These are phyloP conservation scores for Puccinia coronata DNA, from an alignment of 1,284 basidiomycete genomes.

Conservation along the genomic window DNA sequence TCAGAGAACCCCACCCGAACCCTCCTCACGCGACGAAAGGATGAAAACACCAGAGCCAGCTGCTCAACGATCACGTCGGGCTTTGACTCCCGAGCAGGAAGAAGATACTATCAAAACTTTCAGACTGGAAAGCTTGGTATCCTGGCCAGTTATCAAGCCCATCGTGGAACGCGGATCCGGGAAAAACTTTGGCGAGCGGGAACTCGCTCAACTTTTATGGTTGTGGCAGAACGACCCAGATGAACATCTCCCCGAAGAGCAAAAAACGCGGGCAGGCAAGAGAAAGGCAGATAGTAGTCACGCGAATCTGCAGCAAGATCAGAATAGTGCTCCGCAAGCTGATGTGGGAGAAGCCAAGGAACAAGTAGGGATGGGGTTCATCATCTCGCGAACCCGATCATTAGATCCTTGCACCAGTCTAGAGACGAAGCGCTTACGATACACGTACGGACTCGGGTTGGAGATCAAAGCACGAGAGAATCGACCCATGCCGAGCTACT, in stretches of 20 bases:
- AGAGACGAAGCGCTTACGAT: not conserved
- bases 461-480: conserved; percentile 30
- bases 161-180: conserved; percentile 39
- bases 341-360: not conserved
- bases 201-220: conserved; percentile 40
- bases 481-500: conserved; percentile 10
- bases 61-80: not conserved
- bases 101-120: conserved; percentile 7
- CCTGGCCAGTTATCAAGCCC: conserved; percentile 30
- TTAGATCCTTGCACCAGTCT: not conserved
- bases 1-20: not conserved
- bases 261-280: not conserved
- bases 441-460: conserved; percentile 19
- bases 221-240: conserved; percentile 40
- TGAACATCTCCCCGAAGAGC: not conserved
- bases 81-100: not conserved
- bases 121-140: conserved; percentile 22
- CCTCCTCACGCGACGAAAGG: not conserved
- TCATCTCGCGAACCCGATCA: conserved; percentile 16
- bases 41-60: conserved; percentile 44
- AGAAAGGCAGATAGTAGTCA: not conserved
- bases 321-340: not conserved
- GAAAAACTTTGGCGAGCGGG: conserved; percentile 21
- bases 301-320: not conserved
- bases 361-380: conserved; percentile 35